phyloP scores from a whole-genome alignment of 345 rosid genomes.

The Ceriops tagal region DNA sequence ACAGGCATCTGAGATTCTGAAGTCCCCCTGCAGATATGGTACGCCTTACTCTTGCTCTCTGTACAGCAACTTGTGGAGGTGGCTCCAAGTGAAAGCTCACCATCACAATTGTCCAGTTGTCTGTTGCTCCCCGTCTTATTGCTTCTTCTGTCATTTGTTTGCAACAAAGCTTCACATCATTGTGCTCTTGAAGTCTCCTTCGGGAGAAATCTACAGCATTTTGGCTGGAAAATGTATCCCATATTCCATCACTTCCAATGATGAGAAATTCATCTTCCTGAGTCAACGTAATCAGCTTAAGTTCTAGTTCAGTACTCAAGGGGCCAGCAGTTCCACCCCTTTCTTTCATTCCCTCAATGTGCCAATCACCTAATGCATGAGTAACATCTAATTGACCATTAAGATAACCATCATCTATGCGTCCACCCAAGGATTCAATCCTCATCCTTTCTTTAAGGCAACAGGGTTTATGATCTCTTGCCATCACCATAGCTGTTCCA shows the following conservation, averaged over 20 bases:
- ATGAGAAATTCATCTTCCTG: slow-evolving; percentile 81
- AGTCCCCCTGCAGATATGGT: slow-evolving; percentile 74
- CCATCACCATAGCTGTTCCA: slow-evolving; percentile 68
- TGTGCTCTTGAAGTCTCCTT: slow-evolving; percentile 68
- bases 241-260: slow-evolving; percentile 78
- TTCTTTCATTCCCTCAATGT: slow-evolving; percentile 65
- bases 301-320: slow-evolving; percentile 80
- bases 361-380: slow-evolving; percentile 82
- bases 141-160: slow-evolving; percentile 77
- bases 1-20: slow-evolving; percentile 34
- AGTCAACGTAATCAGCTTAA: slow-evolving; percentile 47
- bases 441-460: slow-evolving; percentile 50
- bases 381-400: slow-evolving; percentile 70
- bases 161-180: slow-evolving; percentile 61
- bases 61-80: slow-evolving; percentile 45
- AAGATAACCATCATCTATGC: slow-evolving; percentile 57
- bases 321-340: slow-evolving; percentile 45
- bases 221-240: slow-evolving; percentile 79
- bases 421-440: slow-evolving; percentile 66
- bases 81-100: slow-evolving; percentile 64
- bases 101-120: slow-evolving; percentile 69
- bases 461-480: slow-evolving; percentile 70
- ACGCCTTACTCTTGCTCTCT: slow-evolving; percentile 44
- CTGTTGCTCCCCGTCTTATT: slow-evolving; percentile 48
- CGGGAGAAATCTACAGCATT: slow-evolving; percentile 71